Evolutionary conservation across 768 basidiomycete genomes (phyloP).

Genomic region (Chalciporus pseudorubinellus): DNA sequence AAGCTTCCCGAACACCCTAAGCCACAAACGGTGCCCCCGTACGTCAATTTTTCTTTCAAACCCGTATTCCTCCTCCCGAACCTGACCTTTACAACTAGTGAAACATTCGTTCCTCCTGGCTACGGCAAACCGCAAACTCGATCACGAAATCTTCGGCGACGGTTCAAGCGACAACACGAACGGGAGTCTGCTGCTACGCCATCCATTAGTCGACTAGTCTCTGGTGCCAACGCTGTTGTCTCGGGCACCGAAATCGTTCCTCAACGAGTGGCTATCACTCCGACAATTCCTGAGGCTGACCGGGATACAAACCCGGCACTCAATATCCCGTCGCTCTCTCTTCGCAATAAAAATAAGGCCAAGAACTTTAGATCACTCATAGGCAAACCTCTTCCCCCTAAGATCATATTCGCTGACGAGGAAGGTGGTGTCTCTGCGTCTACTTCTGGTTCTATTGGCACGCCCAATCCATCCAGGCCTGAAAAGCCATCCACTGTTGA

Average conservation of each 20-base stretch:
- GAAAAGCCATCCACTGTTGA: neutral
- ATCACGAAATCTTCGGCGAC: constrained; percentile 55
- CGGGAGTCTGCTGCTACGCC: constrained; percentile 8
- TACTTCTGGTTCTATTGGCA: neutral
- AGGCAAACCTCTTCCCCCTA: constrained; percentile 40
- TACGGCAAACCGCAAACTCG: constrained; percentile 57
- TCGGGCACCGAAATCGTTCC: neutral
- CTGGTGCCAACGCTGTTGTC: constrained; percentile 41
- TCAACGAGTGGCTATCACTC: neutral
- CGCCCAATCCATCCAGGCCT: neutral
- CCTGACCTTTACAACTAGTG: constrained; percentile 7
- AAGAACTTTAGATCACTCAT: constrained; percentile 61
- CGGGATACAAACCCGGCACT: constrained; percentile 12
- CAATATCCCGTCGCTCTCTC: constrained; percentile 42
- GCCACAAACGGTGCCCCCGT: neutral
- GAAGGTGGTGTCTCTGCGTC: constrained; percentile 4
- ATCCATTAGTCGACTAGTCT: constrained; percentile 28
- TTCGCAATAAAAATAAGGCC: constrained; percentile 75
- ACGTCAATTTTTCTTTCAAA: neutral
- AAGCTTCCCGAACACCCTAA: constrained; percentile 9
- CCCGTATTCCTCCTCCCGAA: neutral
- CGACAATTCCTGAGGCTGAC: constrained; percentile 10
- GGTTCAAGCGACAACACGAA: constrained; percentile 42
- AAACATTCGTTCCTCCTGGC: constrained; percentile 50
- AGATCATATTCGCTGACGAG: constrained; percentile 50